A percentile compares a stretch with the other conserved stretches of the same genome.
These are phyloP conservation scores for Elongisporangium undulatum DNA, from an alignment of 352 stramenopile species.

Conservation along the genomic window DNA sequence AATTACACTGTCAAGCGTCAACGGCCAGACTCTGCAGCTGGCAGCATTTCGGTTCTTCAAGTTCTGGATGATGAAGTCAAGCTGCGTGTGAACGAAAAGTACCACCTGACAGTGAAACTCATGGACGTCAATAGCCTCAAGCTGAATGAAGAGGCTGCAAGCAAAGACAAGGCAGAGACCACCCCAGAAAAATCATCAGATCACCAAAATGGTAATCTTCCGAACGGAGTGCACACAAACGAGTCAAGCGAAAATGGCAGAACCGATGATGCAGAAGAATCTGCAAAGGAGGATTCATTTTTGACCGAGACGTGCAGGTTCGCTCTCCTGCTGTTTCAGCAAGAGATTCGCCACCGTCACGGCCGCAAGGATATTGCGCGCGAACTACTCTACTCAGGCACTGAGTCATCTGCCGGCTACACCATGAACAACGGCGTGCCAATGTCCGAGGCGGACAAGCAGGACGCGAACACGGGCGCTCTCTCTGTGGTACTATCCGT, in stretches of 20 bases:
- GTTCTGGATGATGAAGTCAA: conserved; percentile 81
- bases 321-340: conserved; percentile 63
- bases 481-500: conserved; percentile 58
- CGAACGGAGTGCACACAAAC: not conserved
- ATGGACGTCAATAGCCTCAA: conserved; percentile 47
- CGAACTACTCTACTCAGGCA: conserved; percentile 45
- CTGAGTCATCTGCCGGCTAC: conserved; percentile 7
- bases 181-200: not conserved
- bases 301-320: conserved; percentile 66
- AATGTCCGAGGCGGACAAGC: conserved; percentile 30
- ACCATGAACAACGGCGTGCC: not conserved
- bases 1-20: conserved; percentile 54
- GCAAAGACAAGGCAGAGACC: not conserved
- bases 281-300: conserved; percentile 31
- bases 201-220: not conserved
- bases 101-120: conserved; percentile 65
- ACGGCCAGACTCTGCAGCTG: conserved; percentile 24
- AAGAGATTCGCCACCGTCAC: conserved; percentile 77
- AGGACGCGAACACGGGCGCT: conserved; percentile 31
- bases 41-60: conserved; percentile 62
- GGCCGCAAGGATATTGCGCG: conserved; percentile 66
- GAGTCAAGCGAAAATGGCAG: conserved; percentile 6
- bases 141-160: conserved; percentile 6
- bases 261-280: not conserved
- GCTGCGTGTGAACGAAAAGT: conserved; percentile 71